Base-by-base conservation (phyloP, 129 eudicot genomes). In the Chrysanthemum lavandulifolium region DNA sequence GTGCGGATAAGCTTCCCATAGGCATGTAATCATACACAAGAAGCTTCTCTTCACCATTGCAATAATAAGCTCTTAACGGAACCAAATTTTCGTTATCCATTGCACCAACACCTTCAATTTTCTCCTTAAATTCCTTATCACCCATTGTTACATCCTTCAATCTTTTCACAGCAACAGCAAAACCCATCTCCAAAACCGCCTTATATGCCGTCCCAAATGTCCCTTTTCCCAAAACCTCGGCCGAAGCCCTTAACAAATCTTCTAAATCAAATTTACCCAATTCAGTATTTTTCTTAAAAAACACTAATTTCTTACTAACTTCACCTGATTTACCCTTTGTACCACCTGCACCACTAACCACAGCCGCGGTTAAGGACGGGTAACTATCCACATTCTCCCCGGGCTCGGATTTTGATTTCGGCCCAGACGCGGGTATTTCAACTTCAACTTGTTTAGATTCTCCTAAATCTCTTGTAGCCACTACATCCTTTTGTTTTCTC, bases 1-100 rank as follows among this genome's bases (percentile, higher is more conserved):
- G 84, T 13, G 98, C 98, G 79, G 98, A 92, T 59, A 92, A 87
- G 87, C 98, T 92, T 19, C 98, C 98, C 95, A 87, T 86, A 1
- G 98, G 95, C 91, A 92, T 65, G 87, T 92, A 92, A 80, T 92
- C 98, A 79, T 85, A 92, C 4, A 92, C 98, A 65, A 92, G 83
- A 62, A 92, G 86, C 88, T 87, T 92, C 80, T 92, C 96, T 58
- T 85, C 93, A 50, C 82, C 79, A 69, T 78, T 84, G 65, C 83
- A 87, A 72, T 85, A 81, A 80, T 92, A 92, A 73, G 96, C 98
- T 79, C 91, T 86, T 54, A 92, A 78, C 31, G 88, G 87, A 72
- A 89, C 96, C 81, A 92, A 85, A 78, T 87, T 81, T 53, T 87
- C 87, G 65, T 92, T 89, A 75, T 89, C 82, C 87, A 92, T 73